Evolutionary conservation across 306 rosid species (phyloP).

Genomic region (Fagus sylvatica): DNA sequence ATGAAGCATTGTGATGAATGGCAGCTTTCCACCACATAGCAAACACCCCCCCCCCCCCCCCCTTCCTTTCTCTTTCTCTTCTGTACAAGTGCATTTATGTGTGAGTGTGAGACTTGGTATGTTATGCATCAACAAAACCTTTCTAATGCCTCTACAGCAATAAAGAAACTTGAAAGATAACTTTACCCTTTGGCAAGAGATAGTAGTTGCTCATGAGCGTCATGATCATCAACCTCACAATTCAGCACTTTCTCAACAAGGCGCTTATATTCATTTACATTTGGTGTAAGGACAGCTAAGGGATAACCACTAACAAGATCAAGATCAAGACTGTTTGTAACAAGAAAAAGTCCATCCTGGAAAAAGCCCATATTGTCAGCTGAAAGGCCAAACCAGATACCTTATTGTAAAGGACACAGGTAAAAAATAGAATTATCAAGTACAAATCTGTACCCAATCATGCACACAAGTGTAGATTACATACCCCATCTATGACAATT

Average conservation of each 20-base stretch:
- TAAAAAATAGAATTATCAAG: constrained; percentile 8
- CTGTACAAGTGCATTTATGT: neutral
- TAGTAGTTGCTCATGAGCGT: constrained; percentile 53
- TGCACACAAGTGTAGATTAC: constrained; percentile 21
- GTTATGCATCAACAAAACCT: neutral
- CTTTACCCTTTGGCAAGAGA: constrained; percentile 67
- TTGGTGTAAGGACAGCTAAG: constrained; percentile 85
- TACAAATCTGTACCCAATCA: constrained; percentile 8
- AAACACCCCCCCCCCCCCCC: neutral
- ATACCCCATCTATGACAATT: constrained; percentile 82
- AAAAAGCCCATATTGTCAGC: constrained; percentile 21
- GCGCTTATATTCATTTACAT: constrained; percentile 83
- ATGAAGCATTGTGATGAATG: neutral
- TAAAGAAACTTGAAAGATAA: constrained; percentile 12
- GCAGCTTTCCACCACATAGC: neutral
- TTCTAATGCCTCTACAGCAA: neutral
- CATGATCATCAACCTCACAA: constrained; percentile 59
- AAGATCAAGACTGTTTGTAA: constrained; percentile 69
- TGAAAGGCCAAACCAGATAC: constrained; percentile 9
- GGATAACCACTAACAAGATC: constrained; percentile 80
- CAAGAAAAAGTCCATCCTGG: constrained; percentile 92
- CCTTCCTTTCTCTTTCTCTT: neutral
- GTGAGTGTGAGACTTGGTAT: neutral
- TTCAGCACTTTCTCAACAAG: constrained; percentile 65
- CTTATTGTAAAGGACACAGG: constrained; percentile 1